Evolutionary conservation across 805 yeast genomes (phyloP).

Genomic region (Crinitomyces ghanaensis): DNA sequence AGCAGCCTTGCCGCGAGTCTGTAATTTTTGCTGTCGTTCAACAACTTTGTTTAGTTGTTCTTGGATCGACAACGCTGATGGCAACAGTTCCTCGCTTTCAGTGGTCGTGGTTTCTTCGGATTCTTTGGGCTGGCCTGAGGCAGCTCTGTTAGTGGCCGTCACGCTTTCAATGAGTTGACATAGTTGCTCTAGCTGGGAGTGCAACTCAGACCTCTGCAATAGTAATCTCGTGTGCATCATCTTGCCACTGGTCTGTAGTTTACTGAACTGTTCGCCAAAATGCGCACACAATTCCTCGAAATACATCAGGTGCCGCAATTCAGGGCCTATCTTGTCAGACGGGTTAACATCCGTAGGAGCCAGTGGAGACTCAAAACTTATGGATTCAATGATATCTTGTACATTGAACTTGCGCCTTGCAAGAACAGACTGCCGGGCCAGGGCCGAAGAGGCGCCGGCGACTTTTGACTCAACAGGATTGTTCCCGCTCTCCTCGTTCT

Average conservation of each 20-base stretch:
- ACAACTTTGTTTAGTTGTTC: conserved; percentile 13
- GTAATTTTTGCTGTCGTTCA: conserved; percentile 26
- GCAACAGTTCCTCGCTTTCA: too few species aligned
- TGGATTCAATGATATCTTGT: too few species aligned
- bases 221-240: conserved; percentile 27
- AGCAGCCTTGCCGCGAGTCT: conserved; percentile 25
- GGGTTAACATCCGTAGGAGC: conserved; percentile 7
- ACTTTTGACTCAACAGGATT: too few species aligned
- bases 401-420: too few species aligned
- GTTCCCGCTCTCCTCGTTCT: too few species aligned
- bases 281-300: conserved; percentile 16
- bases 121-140: conserved; percentile 8
- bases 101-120: too few species aligned
- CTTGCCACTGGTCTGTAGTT: conserved; percentile 28
- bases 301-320: conserved; percentile 16
- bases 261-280: conserved; percentile 17
- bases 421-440: too few species aligned
- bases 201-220: conserved; percentile 33
- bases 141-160: conserved; percentile 8
- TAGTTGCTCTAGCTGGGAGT: conserved; percentile 29
- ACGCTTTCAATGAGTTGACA: conserved; percentile 16
- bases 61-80: too few species aligned
- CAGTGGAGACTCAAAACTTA: not conserved
- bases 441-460: too few species aligned
- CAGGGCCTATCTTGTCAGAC: conserved; percentile 16